Base-by-base conservation (phyloP, 257 asterid species). In the Coffea canephora region DNA sequence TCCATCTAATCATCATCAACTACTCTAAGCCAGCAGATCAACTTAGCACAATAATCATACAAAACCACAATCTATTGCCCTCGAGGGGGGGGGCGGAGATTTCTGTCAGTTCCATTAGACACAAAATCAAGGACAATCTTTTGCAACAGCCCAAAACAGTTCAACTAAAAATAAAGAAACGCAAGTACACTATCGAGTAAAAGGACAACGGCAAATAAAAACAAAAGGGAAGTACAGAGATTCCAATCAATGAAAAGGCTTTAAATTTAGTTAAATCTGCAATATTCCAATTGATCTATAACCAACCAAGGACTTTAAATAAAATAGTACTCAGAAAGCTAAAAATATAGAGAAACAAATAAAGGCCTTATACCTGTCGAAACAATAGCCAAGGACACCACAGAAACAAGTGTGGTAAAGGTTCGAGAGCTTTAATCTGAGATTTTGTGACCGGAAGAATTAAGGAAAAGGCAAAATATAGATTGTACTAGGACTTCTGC, bases 261-360 rank as follows among this genome's bases (percentile, higher is more conserved):
- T 45, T 41, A 34, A 71, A 25, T 21, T 43, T 36, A 71, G 69
- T 45, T 39, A 9, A 43, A 79, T 5, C 68, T 52, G 50, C 67
- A 68, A 66, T 21, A 49, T 34, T 57, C n/a, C 71, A 57, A 6
- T 31, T 66, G n/a, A 69, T 67, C 39, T 49, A 43, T 49, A 54
- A 77, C 83, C 65, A 80, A 68, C 59, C 76, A 79, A 54, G 49
- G 27, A 75, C 43, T 34, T 12, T 61, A 25, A 21, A 6, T 21
- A 73, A 72, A 62, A 55, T 6, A 54, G 49, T 27, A 25, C 10
- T 31, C 31, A 31, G 31, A 31, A 31, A 31, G 31, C 31, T 31
- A 31, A 31, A 31, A 31, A 31, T 31, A 18, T 52, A 74, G 2
- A 41, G 8, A 48, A n/a, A 13, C 8, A 5, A 23, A 69, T 15